Percentiles rank a stretch among this genome's conserved stretches.
phyloP scores from a whole-genome alignment of 768 basidiomycete species.

The Russula virescens region DNA sequence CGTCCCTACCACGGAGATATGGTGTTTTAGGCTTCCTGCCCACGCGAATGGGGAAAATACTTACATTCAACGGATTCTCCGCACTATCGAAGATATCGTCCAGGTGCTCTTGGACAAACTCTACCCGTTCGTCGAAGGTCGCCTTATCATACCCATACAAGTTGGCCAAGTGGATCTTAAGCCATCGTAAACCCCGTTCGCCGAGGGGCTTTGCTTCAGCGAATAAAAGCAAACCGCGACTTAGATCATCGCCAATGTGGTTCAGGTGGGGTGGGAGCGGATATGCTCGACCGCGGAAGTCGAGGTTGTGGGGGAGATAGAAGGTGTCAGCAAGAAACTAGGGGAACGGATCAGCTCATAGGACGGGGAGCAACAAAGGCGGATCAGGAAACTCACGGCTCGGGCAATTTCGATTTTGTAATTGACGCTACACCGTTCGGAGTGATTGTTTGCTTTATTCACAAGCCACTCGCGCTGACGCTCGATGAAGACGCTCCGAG shows the following conservation, averaged over 20 bases:
- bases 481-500: slow-evolving; percentile 49
- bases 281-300: slow-evolving; percentile 96
- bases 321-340: slow-evolving; percentile 85
- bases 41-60: slow-evolving; percentile 25
- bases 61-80: slow-evolving; percentile 66
- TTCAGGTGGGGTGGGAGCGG: slow-evolving; percentile 94
- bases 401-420: slow-evolving; percentile 96
- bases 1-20: slow-evolving; percentile 42
- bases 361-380: not conserved
- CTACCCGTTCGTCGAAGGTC: slow-evolving; percentile 86
- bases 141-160: slow-evolving; percentile 93
- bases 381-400: slow-evolving; percentile 50
- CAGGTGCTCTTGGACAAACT: slow-evolving; percentile 65
- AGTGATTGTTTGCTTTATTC: slow-evolving; percentile 75
- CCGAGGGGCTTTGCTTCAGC: slow-evolving; percentile 76
- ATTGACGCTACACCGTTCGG: slow-evolving; percentile 87
- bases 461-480: slow-evolving; percentile 52
- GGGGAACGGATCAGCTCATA: slow-evolving; percentile 10
- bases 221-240: slow-evolving; percentile 81
- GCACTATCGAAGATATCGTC: slow-evolving; percentile 81
- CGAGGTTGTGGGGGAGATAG: slow-evolving; percentile 93
- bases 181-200: slow-evolving; percentile 81
- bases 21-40: slow-evolving; percentile 7
- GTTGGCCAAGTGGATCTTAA: slow-evolving; percentile 93
- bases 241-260: slow-evolving; percentile 93